Evolutionary conservation across 495 filamentous ascomycete genomes (phyloP).

Genomic region (Hyaloscypha variabilis): DNA sequence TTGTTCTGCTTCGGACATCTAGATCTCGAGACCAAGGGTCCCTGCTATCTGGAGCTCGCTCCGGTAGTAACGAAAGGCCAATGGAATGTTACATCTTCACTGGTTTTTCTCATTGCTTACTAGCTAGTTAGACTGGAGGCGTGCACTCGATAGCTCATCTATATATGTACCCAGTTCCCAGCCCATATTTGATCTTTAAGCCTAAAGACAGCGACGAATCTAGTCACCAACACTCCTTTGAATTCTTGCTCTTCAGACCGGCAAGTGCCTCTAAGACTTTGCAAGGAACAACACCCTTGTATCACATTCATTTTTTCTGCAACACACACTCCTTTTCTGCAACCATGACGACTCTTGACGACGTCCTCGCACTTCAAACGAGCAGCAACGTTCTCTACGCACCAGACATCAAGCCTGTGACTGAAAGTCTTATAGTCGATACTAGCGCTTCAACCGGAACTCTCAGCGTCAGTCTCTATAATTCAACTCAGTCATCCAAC

Average conservation of each 20-base stretch:
- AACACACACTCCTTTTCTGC: constrained; percentile 38
- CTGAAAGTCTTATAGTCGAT: neutral
- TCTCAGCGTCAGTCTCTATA: constrained; percentile 15
- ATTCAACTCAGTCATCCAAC: constrained; percentile 51
- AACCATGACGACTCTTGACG: constrained; percentile 34
- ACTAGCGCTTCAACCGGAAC: neutral
- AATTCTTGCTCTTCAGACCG: neutral
- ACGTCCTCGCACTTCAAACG: constrained; percentile 29
- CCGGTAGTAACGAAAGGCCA: neutral
- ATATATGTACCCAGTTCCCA: neutral
- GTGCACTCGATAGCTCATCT: neutral
- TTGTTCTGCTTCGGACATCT: neutral
- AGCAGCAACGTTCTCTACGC: constrained; percentile 27
- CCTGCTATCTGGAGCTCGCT: neutral
- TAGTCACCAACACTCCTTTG: constrained; percentile 12
- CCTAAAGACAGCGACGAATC: constrained; percentile 13
- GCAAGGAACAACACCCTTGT: neutral
- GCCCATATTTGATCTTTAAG: neutral
- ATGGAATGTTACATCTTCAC: constrained; percentile 12
- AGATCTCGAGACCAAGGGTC: neutral
- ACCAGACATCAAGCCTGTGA: constrained; percentile 7
- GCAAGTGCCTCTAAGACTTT: constrained; percentile 1
- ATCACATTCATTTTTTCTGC: constrained; percentile 1
- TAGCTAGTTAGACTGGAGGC: neutral
- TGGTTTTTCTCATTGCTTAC: neutral